A percentile compares a stretch with the other conserved stretches of the same genome.
phyloP scores from a whole-genome alignment of 805 yeast genomes.

The Ogataea henricii region DNA sequence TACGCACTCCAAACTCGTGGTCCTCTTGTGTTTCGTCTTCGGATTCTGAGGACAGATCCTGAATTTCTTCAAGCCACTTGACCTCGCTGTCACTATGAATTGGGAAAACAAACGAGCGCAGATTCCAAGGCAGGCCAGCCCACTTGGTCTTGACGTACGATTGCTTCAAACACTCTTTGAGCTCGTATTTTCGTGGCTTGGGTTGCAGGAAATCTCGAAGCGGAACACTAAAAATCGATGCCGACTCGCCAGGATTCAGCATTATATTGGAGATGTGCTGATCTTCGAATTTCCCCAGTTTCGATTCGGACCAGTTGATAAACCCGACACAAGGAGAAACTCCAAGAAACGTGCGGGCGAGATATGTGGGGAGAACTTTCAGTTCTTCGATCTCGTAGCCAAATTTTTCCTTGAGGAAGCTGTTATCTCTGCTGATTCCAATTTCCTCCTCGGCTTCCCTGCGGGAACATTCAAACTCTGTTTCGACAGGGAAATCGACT shows the following conservation, averaged over 20 bases:
- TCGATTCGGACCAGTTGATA: constrained; percentile 43
- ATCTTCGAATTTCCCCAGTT: constrained; percentile 28
- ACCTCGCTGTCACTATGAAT: constrained; percentile 56
- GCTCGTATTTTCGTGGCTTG: constrained; percentile 27
- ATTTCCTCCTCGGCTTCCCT: constrained; percentile 89
- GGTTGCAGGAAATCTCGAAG: constrained; percentile 56
- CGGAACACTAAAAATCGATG: constrained; percentile 72
- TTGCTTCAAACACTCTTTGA: constrained; percentile 37
- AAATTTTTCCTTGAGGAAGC: constrained; percentile 40
- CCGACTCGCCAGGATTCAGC: constrained; percentile 76
- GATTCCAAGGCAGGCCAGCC: constrained; percentile 73
- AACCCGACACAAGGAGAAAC: constrained; percentile 82
- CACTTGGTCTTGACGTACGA: constrained; percentile 48
- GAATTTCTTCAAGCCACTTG: constrained; percentile 62
- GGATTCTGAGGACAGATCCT: constrained; percentile 60
- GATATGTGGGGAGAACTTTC: constrained; percentile 69
- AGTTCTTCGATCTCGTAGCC: constrained; percentile 65
- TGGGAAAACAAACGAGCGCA: constrained; percentile 64
- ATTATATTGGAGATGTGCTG: constrained; percentile 39
- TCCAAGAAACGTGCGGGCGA: constrained; percentile 78
- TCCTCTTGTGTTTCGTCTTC: constrained; percentile 42
- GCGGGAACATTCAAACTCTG: constrained; percentile 72
- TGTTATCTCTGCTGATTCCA: constrained; percentile 60
- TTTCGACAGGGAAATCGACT: constrained; percentile 68
- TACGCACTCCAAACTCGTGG: constrained; percentile 43